phyloP scores from a whole-genome alignment of 257 asterid genomes.

The Nicotiana noctiflora region DNA sequence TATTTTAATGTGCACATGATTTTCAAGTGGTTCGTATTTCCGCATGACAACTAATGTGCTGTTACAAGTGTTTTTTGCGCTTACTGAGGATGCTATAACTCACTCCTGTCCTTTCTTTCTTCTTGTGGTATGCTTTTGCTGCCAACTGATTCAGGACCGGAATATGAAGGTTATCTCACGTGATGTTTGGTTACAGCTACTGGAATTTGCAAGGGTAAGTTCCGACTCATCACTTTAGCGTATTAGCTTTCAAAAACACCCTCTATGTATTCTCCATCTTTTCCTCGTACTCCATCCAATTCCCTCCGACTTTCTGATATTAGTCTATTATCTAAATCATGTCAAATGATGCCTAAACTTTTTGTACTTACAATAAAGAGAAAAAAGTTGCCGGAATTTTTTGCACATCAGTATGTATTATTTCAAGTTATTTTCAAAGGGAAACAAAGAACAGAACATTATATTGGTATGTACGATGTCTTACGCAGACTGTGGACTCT shows the following conservation, averaged over 20 bases:
- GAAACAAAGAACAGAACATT: not conserved
- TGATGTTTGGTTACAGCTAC: conserved; percentile 94
- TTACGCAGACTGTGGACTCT: conserved; percentile 73
- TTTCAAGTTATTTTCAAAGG: not conserved
- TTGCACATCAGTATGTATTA: not conserved
- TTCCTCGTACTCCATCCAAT: not conserved
- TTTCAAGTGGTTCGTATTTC: not conserved
- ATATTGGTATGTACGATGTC: not conserved
- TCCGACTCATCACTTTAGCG: not conserved
- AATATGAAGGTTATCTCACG: conserved; percentile 96
- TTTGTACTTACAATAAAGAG: not conserved
- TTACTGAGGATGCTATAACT: not conserved
- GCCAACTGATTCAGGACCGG: conserved; percentile 50
- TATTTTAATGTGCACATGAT: not conserved
- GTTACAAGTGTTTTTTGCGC: not conserved
- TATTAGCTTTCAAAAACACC: not conserved
- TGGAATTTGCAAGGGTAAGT: conserved; percentile 91
- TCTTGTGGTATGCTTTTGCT: not conserved
- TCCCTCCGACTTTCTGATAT: not conserved
- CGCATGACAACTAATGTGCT: not conserved
- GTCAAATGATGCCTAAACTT: not conserved
- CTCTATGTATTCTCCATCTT: not conserved
- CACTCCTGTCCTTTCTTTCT: not conserved
- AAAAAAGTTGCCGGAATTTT: not conserved
- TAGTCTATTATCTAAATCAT: not conserved